Base-by-base conservation (phyloP, 1,284 basidiomycete genomes). In the Phaffia rhodozyma region DNA sequence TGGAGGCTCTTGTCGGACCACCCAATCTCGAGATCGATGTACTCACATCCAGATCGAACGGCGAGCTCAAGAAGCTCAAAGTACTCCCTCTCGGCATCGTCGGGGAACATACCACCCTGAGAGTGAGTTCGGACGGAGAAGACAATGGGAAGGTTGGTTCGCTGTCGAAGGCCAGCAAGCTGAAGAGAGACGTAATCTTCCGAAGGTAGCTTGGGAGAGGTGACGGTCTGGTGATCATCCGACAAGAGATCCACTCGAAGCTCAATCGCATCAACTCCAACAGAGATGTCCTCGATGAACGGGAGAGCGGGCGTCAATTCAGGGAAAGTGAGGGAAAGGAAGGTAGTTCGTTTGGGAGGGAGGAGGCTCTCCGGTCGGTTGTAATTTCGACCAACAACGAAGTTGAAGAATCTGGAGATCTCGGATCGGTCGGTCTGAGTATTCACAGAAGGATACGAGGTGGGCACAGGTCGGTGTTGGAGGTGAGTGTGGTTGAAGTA, bases 61-160 rank as follows among this genome's bases (percentile, higher is more conserved):
- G 86, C 94, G 38, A 93, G 81, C 58, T 83, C 78, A 72, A 96
- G 81, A 20, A 97, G 81, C 52, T 85, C 84, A 67, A 87, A 84
- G 48, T 87, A 89, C 66, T 87, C 86, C 60, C 85, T 82, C 63
- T 84, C 78, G 0, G 83, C 83, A 48, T 81, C 79, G 71, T 94
- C 87, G 0, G 93, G 92, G 81, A 92, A 94, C 55, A 86, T 83
- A 6, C 96, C 94, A 52, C 94, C 94, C 75, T 98, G 93, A 0
- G 86, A 83, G 34, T 82, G 80, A 3, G 91, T 93, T 29, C 94
- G 81, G 30, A 96, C 87, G 0, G 93, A 96, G 78, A 86, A 97
- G 63, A 98, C 86, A 68, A 97, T 84, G 0, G 96, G 94, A 2
- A 98, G 80, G 1, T 80, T 79, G 0, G 90, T 89, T 18, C 80